Conservation (phyloP, 345 rosid species). For the Microthlaspi erraticum region DNA sequence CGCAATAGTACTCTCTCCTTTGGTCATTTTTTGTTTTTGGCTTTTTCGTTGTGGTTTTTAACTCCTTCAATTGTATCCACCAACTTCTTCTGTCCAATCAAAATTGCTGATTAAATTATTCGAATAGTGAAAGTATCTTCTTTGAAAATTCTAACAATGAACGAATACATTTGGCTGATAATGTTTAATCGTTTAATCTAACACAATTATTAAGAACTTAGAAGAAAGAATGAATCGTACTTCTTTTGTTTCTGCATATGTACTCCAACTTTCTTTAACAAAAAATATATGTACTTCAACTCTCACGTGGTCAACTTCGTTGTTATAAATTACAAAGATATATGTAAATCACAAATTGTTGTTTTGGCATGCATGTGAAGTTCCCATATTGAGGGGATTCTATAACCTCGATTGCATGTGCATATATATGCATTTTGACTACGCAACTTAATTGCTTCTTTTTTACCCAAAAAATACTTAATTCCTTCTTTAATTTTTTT, state of each 20-base stretch:
- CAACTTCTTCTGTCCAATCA: conserved; percentile 16
- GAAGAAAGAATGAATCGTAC: not conserved
- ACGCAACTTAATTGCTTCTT: not conserved
- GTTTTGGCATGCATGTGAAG: conserved; percentile 40
- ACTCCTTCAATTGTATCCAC: conserved; percentile 32
- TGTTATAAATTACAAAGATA: conserved; percentile 4
- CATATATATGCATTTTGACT: conserved; percentile 10
- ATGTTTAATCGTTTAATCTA: not conserved
- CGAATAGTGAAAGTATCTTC: not conserved
- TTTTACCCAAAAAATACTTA: too few relatives aligned
- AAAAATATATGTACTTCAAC: conserved; percentile 30
- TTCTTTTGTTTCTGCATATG: conserved; percentile 34
- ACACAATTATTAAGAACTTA: not conserved
- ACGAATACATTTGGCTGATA: not conserved
- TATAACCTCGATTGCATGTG: conserved; percentile 27
- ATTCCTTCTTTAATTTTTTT: not conserved
- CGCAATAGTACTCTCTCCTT: not conserved
- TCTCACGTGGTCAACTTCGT: conserved; percentile 30
- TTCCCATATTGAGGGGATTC: conserved; percentile 22
- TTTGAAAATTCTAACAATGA: not conserved
- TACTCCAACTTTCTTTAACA: conserved; percentile 29
- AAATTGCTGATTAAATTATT: conserved; percentile 5
- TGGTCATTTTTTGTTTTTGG: not conserved
- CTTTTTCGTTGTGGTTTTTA: conserved; percentile 12
- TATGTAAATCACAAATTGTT: not conserved